Conservation (phyloP, 768 basidiomycete genomes). For the Panellus pusillus region DNA sequence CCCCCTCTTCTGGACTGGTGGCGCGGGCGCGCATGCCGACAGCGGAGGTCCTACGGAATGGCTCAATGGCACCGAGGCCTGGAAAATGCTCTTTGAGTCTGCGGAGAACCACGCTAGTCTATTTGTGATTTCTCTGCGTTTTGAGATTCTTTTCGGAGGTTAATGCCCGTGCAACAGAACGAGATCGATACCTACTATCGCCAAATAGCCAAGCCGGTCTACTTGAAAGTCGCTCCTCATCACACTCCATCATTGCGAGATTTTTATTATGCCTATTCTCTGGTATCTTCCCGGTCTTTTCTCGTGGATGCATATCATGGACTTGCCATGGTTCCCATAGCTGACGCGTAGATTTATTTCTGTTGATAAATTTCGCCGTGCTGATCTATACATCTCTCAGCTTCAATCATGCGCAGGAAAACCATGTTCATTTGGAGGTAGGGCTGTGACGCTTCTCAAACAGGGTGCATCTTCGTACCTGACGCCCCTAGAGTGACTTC, state of each 20-base stretch:
- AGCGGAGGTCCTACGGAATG: conserved; percentile 32
- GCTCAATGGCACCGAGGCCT: conserved; percentile 46
- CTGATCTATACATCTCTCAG: conserved; percentile 34
- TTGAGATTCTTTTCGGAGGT: neutral
- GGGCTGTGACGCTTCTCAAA: conserved; percentile 12
- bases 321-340: conserved; percentile 81
- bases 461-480: conserved; percentile 5
- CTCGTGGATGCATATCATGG: conserved; percentile 80
- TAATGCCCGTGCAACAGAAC: conserved; percentile 27
- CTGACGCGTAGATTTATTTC: conserved; percentile 63
- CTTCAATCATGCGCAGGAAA: conserved; percentile 71
- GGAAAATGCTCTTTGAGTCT: conserved; percentile 24
- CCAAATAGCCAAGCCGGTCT: conserved; percentile 27
- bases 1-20: conserved; percentile 59
- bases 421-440: conserved; percentile 77
- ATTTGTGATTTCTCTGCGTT: conserved; percentile 23
- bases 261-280: conserved; percentile 54
- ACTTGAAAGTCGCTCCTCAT: conserved; percentile 8
- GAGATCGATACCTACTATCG: conserved; percentile 38
- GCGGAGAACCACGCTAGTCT: conserved; percentile 22
- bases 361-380: neutral
- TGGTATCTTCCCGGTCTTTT: conserved; percentile 84
- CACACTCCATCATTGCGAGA: conserved; percentile 31
- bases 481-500: conserved; percentile 57
- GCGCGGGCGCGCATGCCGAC: conserved; percentile 26